Percentiles rank a stretch among this genome's conserved stretches.
Conservation (phyloP, 176 grass and related monocot genomes). For the Zea luxurians region DNA sequence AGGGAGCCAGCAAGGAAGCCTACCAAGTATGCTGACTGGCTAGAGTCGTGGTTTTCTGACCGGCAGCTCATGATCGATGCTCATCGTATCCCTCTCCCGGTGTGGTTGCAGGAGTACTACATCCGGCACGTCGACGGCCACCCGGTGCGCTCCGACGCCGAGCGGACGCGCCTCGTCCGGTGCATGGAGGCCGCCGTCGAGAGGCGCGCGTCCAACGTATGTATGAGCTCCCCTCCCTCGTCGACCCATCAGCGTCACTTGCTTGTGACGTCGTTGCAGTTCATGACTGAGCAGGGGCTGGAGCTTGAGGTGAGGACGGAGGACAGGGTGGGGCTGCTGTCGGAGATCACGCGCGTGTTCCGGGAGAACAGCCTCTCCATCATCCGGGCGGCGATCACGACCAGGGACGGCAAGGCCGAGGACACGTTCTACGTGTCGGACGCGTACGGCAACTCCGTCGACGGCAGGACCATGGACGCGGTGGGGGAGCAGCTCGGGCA, state of each 20-base stretch:
- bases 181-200: conserved; percentile 62
- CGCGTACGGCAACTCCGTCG: conserved; percentile 48
- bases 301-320: conserved; percentile 49
- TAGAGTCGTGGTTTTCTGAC: background rate
- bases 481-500: conserved; percentile 39
- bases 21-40: conserved; percentile 49
- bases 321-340: conserved; percentile 57
- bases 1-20: conserved; percentile 42
- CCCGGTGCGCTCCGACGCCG: conserved; percentile 47
- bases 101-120: conserved; percentile 65
- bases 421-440: conserved; percentile 61
- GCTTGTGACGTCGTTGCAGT: background rate
- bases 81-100: background rate
- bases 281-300: conserved; percentile 36
- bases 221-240: conserved; percentile 3
- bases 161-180: conserved; percentile 46
- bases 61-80: background rate
- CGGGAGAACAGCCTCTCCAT: conserved; percentile 65
- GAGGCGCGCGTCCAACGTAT: conserved; percentile 48
- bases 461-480: conserved; percentile 32
- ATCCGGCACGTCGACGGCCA: conserved; percentile 62
- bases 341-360: conserved; percentile 64
- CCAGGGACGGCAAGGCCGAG: conserved; percentile 50
- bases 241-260: background rate
- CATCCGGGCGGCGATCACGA: conserved; percentile 54